phyloP scores from a whole-genome alignment of 352 stramenopile species.

The Plasmopara halstedii region DNA sequence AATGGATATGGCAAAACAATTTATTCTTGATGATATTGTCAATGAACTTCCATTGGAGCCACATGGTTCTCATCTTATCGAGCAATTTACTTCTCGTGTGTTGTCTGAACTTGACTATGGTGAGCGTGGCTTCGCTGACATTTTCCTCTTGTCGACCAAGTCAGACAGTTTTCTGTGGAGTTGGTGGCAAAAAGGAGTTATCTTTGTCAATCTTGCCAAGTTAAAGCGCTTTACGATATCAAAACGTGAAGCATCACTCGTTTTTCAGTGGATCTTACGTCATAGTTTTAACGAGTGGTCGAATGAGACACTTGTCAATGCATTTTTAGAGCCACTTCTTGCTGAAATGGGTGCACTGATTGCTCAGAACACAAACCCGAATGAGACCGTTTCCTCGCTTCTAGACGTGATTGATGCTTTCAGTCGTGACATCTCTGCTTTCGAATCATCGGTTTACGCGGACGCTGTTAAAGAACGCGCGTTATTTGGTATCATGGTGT shows the following conservation, averaged over 20 bases:
- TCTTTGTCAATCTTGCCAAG: constrained; percentile 19
- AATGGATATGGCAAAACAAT: constrained; percentile 11
- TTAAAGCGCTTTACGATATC: constrained; percentile 6
- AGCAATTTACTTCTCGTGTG: constrained; percentile 23
- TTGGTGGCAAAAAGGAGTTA: constrained; percentile 29
- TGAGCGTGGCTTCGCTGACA: constrained; percentile 7
- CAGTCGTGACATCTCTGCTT: constrained; percentile 9
- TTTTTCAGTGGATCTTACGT: constrained; percentile 27
- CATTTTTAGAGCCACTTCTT: constrained; percentile 15
- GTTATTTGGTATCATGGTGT: constrained; percentile 18
- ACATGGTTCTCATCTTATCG: constrained; percentile 7
- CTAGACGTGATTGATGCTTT: constrained; percentile 29
- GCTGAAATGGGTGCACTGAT: constrained; percentile 15
- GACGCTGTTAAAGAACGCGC: constrained; percentile 12
- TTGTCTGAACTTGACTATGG: constrained; percentile 18
- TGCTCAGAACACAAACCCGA: constrained; percentile 12
- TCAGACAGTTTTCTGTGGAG: constrained; percentile 14
- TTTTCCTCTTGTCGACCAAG: constrained; percentile 6
- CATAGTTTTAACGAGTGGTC: constrained; percentile 31
- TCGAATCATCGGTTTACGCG: constrained; percentile 5
- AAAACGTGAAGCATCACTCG: constrained; percentile 20
- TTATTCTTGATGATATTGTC: constrained; percentile 14
- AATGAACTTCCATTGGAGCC: constrained; percentile 18
- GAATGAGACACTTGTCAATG: constrained; percentile 2
- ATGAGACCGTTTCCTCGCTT: constrained; percentile 22